Conservation (phyloP, 2,329 filamentous ascomycete genomes). For the Cytospora paraplurivora region DNA sequence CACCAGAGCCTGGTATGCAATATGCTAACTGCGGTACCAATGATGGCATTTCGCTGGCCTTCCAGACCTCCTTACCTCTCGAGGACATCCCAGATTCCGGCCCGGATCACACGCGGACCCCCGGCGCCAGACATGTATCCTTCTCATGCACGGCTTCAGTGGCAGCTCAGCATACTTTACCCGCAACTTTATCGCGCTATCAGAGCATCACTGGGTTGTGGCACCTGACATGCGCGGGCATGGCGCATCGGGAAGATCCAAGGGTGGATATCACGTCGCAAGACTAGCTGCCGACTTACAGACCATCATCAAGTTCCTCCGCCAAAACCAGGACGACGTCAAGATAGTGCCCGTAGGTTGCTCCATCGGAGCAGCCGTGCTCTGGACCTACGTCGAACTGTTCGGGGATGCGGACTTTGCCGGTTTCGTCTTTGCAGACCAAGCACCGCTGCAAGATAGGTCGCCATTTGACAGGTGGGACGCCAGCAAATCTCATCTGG, state of each 20-base stretch:
- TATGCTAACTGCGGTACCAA: slow-evolving; percentile 36
- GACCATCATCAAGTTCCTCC: slow-evolving; percentile 37
- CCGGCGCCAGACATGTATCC: slow-evolving; percentile 35
- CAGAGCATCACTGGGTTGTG: slow-evolving; percentile 39
- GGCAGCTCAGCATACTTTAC: slow-evolving; percentile 44
- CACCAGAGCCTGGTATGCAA: slow-evolving; percentile 34
- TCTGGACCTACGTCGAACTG: slow-evolving; percentile 46
- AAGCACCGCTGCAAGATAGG: slow-evolving; percentile 45
- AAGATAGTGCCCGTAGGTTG: slow-evolving; percentile 42
- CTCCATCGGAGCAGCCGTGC: slow-evolving; percentile 44
- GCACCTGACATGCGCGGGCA: slow-evolving; percentile 45
- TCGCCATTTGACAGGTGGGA: slow-evolving; percentile 39
- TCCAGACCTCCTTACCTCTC: slow-evolving; percentile 40
- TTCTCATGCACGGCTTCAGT: slow-evolving; percentile 46
- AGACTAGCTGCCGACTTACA: slow-evolving; percentile 43
- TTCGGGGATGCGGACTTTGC: slow-evolving; percentile 39
- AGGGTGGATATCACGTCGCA: slow-evolving; percentile 44
- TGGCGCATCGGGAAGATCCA: slow-evolving; percentile 37
- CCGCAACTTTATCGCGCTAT: slow-evolving; percentile 38
- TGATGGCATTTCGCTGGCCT: slow-evolving; percentile 40
- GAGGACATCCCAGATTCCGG: slow-evolving; percentile 14
- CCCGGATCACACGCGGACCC: slow-evolving; percentile 21
- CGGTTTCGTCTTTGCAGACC: slow-evolving; percentile 44
- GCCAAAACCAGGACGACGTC: slow-evolving; percentile 9
- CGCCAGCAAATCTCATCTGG: slow-evolving; percentile 36